Evolutionary conservation across 345 rosid species (phyloP).

Genomic region (Linum usitatissimum): DNA sequence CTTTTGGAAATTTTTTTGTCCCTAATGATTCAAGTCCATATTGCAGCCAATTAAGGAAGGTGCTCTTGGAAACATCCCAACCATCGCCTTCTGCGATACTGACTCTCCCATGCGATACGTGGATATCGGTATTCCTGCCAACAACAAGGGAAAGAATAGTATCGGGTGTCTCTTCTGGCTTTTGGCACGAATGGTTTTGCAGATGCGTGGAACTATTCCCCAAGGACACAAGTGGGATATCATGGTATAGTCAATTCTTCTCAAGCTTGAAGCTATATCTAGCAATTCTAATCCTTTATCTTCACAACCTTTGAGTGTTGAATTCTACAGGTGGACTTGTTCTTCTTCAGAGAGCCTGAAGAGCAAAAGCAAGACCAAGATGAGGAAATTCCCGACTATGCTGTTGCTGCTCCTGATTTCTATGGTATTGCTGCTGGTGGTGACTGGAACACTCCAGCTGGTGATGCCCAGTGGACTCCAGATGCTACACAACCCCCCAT

Average conservation of each 20-base stretch:
- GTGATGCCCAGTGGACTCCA: slow-evolving; percentile 51
- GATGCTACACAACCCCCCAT: slow-evolving; percentile 46
- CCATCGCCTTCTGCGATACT: slow-evolving; percentile 92
- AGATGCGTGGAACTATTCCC: slow-evolving; percentile 88
- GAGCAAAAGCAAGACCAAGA: slow-evolving; percentile 12
- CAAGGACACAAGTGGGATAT: slow-evolving; percentile 75
- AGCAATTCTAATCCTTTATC: neutral
- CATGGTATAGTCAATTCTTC: slow-evolving; percentile 34
- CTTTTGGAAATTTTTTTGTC: neutral
- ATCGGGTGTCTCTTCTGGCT: slow-evolving; percentile 95
- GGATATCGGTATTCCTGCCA: slow-evolving; percentile 92
- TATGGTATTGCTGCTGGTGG: slow-evolving; percentile 17
- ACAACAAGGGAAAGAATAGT: slow-evolving; percentile 95
- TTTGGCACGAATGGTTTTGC: slow-evolving; percentile 89
- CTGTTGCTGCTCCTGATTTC: slow-evolving; percentile 23
- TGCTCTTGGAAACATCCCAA: slow-evolving; percentile 89
- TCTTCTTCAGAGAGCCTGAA: slow-evolving; percentile 24
- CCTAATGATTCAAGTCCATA: neutral
- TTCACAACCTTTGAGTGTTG: neutral
- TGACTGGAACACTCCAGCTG: slow-evolving; percentile 45
- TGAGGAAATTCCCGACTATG: slow-evolving; percentile 1
- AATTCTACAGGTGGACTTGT: slow-evolving; percentile 15
- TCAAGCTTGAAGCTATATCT: neutral
- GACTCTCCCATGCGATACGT: slow-evolving; percentile 92
- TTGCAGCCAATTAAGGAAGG: slow-evolving; percentile 94